Percentiles rank a stretch among this genome's conserved stretches.
Conservation (phyloP, 1,284 basidiomycete genomes). For the Trametes sp. region DNA sequence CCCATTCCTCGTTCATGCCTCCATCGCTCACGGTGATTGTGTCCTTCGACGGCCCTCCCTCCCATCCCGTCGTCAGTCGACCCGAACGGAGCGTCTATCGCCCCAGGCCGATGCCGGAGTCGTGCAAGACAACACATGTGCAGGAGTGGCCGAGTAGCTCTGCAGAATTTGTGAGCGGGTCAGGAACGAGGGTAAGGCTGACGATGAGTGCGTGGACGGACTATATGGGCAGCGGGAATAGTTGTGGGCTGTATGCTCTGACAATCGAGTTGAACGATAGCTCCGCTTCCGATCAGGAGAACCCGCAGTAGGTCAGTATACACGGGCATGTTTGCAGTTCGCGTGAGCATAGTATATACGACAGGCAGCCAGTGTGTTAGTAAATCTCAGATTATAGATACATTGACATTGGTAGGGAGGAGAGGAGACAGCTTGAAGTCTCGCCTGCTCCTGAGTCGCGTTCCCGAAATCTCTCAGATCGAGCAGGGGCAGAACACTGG, state of each 20-base stretch:
- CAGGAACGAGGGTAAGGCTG: not conserved
- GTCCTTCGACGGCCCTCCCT: not conserved
- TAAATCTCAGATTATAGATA: no score
- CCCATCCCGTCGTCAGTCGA: not conserved
- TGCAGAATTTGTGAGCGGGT: not conserved
- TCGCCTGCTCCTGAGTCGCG: no score
- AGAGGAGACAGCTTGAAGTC: no score
- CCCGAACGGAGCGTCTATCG: not conserved
- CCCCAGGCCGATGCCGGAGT: not conserved
- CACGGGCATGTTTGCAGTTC: no score
- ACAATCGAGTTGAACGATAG: not conserved
- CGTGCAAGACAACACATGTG: constrained; percentile 6
- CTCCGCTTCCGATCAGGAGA: not conserved
- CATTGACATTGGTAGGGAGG: no score
- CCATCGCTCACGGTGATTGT: not conserved
- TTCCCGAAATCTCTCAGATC: no score
- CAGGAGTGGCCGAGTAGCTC: not conserved
- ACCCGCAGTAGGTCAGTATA: no score
- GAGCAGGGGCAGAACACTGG: no score
- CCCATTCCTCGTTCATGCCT: not conserved
- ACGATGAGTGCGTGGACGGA: constrained; percentile 5
- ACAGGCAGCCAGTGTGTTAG: no score
- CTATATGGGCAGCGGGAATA: constrained; percentile 6
- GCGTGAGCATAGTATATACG: no score
- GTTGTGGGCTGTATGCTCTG: constrained; percentile 6